These are phyloP conservation scores for Candida palmyrensis DNA, from an alignment of 805 yeast species.

Conservation along the genomic window DNA sequence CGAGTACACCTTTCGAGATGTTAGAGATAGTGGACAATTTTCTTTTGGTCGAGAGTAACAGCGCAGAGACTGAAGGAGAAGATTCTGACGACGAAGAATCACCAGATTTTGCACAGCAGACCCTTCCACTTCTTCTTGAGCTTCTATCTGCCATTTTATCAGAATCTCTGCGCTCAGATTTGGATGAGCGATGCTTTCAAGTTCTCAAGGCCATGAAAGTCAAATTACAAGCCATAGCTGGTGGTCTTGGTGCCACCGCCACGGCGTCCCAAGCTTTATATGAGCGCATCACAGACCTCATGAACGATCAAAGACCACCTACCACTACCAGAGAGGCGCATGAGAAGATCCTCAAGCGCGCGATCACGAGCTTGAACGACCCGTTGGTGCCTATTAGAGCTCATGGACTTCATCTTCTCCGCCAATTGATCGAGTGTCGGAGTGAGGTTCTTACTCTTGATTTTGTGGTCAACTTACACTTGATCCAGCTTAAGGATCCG, in stretches of 20 bases:
- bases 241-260: conserved; percentile 4
- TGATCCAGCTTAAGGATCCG: conserved; percentile 61
- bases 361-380: conserved; percentile 66
- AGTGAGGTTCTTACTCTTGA: conserved; percentile 49
- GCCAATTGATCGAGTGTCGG: conserved; percentile 46
- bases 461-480: conserved; percentile 56
- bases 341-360: conserved; percentile 44
- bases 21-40: conserved; percentile 33
- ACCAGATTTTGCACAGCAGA: conserved; percentile 9
- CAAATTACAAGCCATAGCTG: conserved; percentile 5
- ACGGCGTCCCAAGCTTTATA: conserved; percentile 20
- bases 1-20: conserved; percentile 53
- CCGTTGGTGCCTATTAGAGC: conserved; percentile 82
- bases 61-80: no score
- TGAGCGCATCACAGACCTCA: conserved; percentile 21
- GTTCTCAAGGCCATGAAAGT: conserved; percentile 25
- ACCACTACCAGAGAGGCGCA: conserved; percentile 26
- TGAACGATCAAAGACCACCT: conserved; percentile 20
- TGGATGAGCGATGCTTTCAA: conserved; percentile 22
- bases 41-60: conserved; percentile 19
- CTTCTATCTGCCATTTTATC: conserved; percentile 32
- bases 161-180: conserved; percentile 19
- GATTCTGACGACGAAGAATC: conserved; percentile 21
- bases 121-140: conserved; percentile 28
- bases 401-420: conserved; percentile 67